Conservation (phyloP, 768 basidiomycete genomes). For the Podaxis sp. region DNA sequence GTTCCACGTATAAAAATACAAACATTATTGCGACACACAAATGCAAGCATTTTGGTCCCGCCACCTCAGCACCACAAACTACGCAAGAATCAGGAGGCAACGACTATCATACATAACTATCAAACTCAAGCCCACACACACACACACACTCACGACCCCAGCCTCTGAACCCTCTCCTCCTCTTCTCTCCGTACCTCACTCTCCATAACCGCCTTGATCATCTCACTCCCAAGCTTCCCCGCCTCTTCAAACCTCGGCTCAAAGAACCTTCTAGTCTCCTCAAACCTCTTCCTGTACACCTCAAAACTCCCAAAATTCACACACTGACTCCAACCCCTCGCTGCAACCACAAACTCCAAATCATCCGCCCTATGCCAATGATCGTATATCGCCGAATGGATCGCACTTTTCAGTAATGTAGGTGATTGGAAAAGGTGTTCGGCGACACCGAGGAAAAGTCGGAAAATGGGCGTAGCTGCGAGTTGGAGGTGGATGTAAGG, state of each 20-base stretch:
- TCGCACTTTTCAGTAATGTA: slow-evolving; percentile 57
- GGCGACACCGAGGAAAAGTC: slow-evolving; percentile 94
- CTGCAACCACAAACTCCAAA: slow-evolving; percentile 90
- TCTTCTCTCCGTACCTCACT: slow-evolving; percentile 41
- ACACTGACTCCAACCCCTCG: slow-evolving; percentile 94
- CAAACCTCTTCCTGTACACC: slow-evolving; percentile 77
- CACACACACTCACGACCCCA: neutral
- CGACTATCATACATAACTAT: neutral
- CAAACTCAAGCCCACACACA: neutral
- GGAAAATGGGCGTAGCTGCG: slow-evolving; percentile 94
- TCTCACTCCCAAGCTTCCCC: slow-evolving; percentile 73
- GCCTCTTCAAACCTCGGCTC: slow-evolving; percentile 85
- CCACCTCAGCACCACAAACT: too few relatives aligned
- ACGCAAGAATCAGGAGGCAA: neutral
- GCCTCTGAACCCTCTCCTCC: slow-evolving; percentile 11
- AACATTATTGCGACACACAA: too few relatives aligned
- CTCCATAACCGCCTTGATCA: slow-evolving; percentile 85
- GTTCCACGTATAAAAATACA: too few relatives aligned
- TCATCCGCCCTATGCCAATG: slow-evolving; percentile 84
- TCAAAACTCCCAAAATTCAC: slow-evolving; percentile 92
- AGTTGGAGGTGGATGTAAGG: slow-evolving; percentile 90
- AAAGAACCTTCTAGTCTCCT: slow-evolving; percentile 78
- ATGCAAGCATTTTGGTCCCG: too few relatives aligned
- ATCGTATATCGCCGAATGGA: slow-evolving; percentile 72
- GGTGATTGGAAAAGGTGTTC: slow-evolving; percentile 87